Evolutionary conservation across 2,329 filamentous ascomycete species (phyloP).

Genomic region (Herpotrichia juniperi): DNA sequence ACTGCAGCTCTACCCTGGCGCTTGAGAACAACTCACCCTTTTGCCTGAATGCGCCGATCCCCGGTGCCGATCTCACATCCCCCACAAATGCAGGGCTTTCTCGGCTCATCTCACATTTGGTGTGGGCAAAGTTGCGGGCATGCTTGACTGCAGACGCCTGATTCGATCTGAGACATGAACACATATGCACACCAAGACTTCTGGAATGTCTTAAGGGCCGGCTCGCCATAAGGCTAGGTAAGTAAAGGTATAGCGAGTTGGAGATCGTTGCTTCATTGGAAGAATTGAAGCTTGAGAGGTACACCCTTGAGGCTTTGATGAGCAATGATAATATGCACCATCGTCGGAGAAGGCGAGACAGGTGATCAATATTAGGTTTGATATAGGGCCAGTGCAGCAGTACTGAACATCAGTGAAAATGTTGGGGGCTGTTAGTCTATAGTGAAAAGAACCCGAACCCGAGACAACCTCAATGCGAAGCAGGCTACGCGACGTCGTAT

Average conservation of each 20-base stretch:
- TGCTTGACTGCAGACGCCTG: slow-evolving; percentile 11
- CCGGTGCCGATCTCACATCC: slow-evolving; percentile 28
- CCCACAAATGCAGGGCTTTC: slow-evolving; percentile 22
- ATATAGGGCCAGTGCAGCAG: neutral
- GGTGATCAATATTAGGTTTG: neutral
- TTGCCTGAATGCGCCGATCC: slow-evolving; percentile 26
- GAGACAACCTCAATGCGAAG: neutral
- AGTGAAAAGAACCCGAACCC: neutral
- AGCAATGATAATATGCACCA: neutral
- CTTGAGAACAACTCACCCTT: slow-evolving; percentile 18
- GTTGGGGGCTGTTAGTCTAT: neutral
- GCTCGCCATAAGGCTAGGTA: neutral
- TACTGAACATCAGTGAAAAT: neutral
- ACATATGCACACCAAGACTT: slow-evolving; percentile 6
- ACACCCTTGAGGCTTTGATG: neutral
- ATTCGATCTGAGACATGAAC: neutral
- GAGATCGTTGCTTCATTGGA: neutral
- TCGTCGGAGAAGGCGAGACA: neutral
- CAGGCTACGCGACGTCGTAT: neutral
- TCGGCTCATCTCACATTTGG: slow-evolving; percentile 18
- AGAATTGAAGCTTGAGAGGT: neutral
- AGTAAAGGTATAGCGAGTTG: neutral
- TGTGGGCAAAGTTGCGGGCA: slow-evolving; percentile 8
- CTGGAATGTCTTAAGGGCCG: slow-evolving; percentile 1
- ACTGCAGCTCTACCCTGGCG: too few species aligned